Evolutionary conservation across 2,329 filamentous ascomycete species (phyloP).

Genomic region (Pseudopyrenochaeta lycopersici): DNA sequence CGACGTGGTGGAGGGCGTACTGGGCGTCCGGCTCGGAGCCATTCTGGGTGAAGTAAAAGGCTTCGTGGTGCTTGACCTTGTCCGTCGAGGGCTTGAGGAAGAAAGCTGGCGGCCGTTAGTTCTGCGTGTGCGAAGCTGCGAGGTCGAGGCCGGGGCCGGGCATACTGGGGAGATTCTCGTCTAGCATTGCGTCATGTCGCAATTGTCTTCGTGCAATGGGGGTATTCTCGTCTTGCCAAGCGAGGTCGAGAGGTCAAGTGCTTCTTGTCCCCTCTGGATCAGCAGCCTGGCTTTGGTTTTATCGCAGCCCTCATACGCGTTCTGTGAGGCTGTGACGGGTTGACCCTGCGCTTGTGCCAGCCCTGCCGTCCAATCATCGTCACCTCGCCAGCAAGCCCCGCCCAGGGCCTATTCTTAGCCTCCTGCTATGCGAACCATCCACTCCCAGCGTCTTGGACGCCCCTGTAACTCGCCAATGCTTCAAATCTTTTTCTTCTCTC

Average conservation of each 20-base stretch:
- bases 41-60: slow-evolving; percentile 70
- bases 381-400: background rate
- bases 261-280: background rate
- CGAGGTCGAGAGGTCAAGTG: background rate
- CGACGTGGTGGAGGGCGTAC: slow-evolving; percentile 80
- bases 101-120: slow-evolving; percentile 58
- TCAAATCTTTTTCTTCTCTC: background rate
- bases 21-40: slow-evolving; percentile 81
- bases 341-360: background rate
- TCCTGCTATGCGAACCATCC: background rate
- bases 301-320: background rate
- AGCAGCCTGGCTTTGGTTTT: background rate
- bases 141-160: background rate
- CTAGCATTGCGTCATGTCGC: slow-evolving; percentile 70
- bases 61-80: slow-evolving; percentile 61
- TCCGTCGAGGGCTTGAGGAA: slow-evolving; percentile 65
- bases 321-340: background rate
- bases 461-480: background rate
- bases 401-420: background rate
- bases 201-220: background rate
- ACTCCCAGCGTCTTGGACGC: background rate
- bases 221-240: background rate
- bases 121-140: slow-evolving; percentile 44
- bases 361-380: background rate
- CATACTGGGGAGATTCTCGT: slow-evolving; percentile 87